phyloP scores from a whole-genome alignment of 768 basidiomycete species.

The Panaeolus cyanescens region DNA sequence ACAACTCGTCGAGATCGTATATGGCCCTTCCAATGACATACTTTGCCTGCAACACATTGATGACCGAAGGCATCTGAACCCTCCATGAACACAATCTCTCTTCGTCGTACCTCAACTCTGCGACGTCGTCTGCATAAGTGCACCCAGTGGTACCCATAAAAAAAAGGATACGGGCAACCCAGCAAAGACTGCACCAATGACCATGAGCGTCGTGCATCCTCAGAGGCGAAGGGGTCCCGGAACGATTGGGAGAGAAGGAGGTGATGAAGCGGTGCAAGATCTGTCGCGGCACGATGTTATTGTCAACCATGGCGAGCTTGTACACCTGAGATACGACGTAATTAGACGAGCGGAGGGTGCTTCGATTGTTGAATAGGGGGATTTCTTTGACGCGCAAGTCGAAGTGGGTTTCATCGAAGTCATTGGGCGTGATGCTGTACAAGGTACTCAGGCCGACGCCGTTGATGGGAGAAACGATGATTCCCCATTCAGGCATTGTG shows the following conservation, averaged over 20 bases:
- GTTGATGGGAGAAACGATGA: not conserved
- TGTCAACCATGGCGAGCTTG: not conserved
- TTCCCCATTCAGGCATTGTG: not conserved
- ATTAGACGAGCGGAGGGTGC: not conserved
- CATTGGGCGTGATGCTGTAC: not conserved
- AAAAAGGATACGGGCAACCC: not conserved
- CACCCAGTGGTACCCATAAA: not conserved
- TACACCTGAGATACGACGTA: not conserved
- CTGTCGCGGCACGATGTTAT: not conserved
- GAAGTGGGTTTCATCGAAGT: not conserved
- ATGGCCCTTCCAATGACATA: not conserved
- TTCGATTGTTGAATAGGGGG: not conserved
- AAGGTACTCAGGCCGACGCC: not conserved
- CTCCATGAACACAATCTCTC: not conserved
- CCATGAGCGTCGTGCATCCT: not conserved
- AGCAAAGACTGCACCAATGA: not conserved
- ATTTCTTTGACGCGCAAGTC: not conserved
- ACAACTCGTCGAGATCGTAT: not conserved
- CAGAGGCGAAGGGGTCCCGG: not conserved
- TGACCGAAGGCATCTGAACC: not conserved
- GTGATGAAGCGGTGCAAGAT: not conserved
- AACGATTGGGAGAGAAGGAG: not conserved
- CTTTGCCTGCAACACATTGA: not conserved
- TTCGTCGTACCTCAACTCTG: not conserved
- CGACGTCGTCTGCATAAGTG: not conserved